Evolutionary conservation across 1,139 yeast genomes (phyloP), one percentile per base, ranked within the genome.

Genomic region (Debaryomyces nepalensis): DNA sequence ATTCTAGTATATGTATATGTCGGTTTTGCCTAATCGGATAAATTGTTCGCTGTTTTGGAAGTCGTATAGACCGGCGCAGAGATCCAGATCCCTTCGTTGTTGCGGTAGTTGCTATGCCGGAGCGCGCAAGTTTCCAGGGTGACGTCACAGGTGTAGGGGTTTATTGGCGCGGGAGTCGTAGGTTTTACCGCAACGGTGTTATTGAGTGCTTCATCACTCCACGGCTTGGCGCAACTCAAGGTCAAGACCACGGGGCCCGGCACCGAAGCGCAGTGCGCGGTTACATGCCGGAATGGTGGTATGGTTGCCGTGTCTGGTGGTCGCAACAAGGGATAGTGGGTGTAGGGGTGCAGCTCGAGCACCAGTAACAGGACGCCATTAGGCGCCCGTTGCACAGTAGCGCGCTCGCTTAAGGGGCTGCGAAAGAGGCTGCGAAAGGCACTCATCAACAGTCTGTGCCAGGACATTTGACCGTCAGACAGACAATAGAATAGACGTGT

Each of bases 11-110:
- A 29, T 29, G 32, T 29, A 15, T 10, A 10, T 15, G 12, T n/a
- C 15, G 18, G 14, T 29, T 29, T 29, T 29, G 9, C 32, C 32
- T 29, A 29, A 29, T 29, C 12, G 12, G 32, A 3, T 16, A 29
- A 3, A 29, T 29, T 29, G 21, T 9, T 18, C 10, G n/a, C 32
- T 21, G 18, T 19, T 14, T 29, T 16, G 8, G 32, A 11, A 10
- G 0, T 15, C 32, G 32, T 16, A 16, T 15, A 29, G n/a, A 14
- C 32, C 21, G 32, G 22, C n/a, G 12, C n/a, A n/a, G n/a, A n/a
- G n/a, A n/a, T n/a, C n/a, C n/a, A n/a, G n/a, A n/a, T n/a, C n/a
- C n/a, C n/a, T n/a, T n/a, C n/a, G n/a, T n/a, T n/a, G n/a, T n/a
- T n/a, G n/a, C n/a, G n/a, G n/a, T n/a, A n/a, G n/a, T n/a, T n/a